Evolutionary conservation across 73 alveolate species (phyloP).

Genomic region (Tetrahymena malaccensis): DNA sequence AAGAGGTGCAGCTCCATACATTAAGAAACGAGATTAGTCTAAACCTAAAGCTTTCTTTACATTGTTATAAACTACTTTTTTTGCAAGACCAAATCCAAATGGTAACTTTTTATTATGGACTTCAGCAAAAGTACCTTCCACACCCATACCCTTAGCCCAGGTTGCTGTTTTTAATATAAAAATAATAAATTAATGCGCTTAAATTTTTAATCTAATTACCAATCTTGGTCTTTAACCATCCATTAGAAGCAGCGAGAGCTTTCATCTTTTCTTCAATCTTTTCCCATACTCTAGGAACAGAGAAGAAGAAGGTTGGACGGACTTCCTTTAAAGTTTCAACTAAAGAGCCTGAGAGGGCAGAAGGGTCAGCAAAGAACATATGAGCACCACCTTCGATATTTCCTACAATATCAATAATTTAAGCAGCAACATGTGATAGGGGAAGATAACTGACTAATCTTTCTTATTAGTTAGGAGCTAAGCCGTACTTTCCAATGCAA

Average conservation of each 20-base stretch:
- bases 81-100: conserved; percentile 54
- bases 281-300: conserved; percentile 90
- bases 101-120: conserved; percentile 37
- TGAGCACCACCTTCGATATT: conserved; percentile 36
- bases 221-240: conserved; percentile 26
- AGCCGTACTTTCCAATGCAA: conserved; percentile 3
- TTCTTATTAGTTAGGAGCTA: conserved; percentile 27
- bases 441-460: conserved; percentile 77
- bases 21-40: conserved; percentile 40
- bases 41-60: conserved; percentile 67
- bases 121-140: conserved; percentile 33
- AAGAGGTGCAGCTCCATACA: conserved; percentile 73
- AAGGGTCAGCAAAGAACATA: conserved; percentile 69
- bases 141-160: conserved; percentile 67
- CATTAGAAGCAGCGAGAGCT: conserved; percentile 56
- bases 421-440: conserved; percentile 74
- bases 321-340: conserved; percentile 63
- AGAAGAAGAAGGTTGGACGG: conserved; percentile 76
- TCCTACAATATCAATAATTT: conserved; percentile 49
- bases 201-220: background rate
- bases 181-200: background rate
- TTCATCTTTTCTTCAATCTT: conserved; percentile 70
- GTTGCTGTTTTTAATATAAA: conserved; percentile 8
- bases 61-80: conserved; percentile 41
- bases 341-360: conserved; percentile 76